Conservation (phyloP, 139 green algal species). For the Auxenochlorella pyrenoidosa region DNA sequence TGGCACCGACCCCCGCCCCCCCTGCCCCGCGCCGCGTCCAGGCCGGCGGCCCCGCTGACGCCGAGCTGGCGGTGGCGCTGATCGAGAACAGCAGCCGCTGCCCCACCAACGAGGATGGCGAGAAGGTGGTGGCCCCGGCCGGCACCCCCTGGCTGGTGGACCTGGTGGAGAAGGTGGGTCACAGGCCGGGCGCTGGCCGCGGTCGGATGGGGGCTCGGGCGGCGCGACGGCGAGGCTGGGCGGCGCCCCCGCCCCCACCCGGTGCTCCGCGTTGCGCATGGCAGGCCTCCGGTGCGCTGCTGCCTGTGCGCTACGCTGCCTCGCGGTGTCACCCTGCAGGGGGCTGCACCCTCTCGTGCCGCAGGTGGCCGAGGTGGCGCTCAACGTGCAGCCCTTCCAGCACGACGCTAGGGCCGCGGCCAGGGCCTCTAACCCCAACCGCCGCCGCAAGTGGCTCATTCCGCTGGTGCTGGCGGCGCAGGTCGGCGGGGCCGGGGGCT, state of each 20-base stretch:
- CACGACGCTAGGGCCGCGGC: slow-evolving; percentile 32
- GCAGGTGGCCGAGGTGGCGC: slow-evolving; percentile 36
- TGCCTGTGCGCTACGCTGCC: too few relatives aligned
- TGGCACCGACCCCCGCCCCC: not conserved
- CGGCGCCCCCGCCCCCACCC: not conserved
- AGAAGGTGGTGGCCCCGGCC: slow-evolving; percentile 63
- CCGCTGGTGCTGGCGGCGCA: slow-evolving; percentile 60
- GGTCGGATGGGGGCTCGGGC: not conserved
- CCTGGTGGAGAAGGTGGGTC: slow-evolving; percentile 56
- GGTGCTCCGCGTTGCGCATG: too few relatives aligned
- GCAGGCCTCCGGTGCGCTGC: too few relatives aligned
- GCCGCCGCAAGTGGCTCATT: slow-evolving; percentile 64
- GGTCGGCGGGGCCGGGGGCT: slow-evolving; percentile 8
- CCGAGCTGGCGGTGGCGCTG: slow-evolving; percentile 54
- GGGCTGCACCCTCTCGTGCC: not conserved
- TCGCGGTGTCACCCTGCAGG: not conserved
- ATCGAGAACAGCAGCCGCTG: slow-evolving; percentile 79
- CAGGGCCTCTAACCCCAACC: slow-evolving; percentile 57
- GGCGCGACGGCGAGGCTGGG: not conserved
- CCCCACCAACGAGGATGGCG: slow-evolving; percentile 65
- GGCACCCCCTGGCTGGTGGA: slow-evolving; percentile 52
- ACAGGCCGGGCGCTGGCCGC: too few relatives aligned
- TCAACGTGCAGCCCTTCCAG: slow-evolving; percentile 40
- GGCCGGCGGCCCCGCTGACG: slow-evolving; percentile 14
- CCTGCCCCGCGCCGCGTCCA: not conserved